Conservation (phyloP, 176 grass and related monocot species). For the Rhynchospora tenuis region DNA sequence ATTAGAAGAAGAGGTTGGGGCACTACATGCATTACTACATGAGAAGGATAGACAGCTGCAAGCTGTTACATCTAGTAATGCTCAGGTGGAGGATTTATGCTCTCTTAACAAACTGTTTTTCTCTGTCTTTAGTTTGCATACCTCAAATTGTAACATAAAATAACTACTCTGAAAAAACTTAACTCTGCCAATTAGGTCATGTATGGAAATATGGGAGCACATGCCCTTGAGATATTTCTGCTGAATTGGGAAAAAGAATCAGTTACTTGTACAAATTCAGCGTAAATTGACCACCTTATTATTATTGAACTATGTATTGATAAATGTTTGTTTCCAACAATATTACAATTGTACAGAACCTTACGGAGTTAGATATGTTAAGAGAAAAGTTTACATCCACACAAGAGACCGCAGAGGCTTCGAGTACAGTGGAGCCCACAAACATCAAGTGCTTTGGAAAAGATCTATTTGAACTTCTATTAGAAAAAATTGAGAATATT, state of each 20-base stretch:
- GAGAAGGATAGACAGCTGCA: constrained; percentile 12
- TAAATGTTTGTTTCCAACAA: not conserved
- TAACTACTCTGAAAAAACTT: not conserved
- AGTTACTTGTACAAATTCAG: not conserved
- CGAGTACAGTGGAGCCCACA: not conserved
- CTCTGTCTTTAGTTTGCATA: not conserved
- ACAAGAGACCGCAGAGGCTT: not conserved
- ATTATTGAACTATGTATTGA: not conserved
- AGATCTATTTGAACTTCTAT: not conserved
- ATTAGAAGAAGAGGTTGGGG: constrained; percentile 1
- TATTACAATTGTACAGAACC: not conserved
- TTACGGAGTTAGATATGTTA: not conserved
- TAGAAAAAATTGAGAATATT: constrained; percentile 4
- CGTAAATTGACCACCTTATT: not conserved
- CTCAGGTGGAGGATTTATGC: not conserved
- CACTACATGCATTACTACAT: not conserved
- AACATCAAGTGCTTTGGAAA: not conserved
- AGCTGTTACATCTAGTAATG: not conserved
- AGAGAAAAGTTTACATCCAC: not conserved
- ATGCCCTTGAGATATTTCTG: not conserved
- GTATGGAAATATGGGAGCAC: not conserved
- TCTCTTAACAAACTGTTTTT: not conserved
- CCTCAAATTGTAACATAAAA: not conserved
- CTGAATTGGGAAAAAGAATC: not conserved
- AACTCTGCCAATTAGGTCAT: not conserved